Evolutionary conservation across 2,329 filamentous ascomycete genomes (phyloP).

Genomic region (Xylariaceae sp.): DNA sequence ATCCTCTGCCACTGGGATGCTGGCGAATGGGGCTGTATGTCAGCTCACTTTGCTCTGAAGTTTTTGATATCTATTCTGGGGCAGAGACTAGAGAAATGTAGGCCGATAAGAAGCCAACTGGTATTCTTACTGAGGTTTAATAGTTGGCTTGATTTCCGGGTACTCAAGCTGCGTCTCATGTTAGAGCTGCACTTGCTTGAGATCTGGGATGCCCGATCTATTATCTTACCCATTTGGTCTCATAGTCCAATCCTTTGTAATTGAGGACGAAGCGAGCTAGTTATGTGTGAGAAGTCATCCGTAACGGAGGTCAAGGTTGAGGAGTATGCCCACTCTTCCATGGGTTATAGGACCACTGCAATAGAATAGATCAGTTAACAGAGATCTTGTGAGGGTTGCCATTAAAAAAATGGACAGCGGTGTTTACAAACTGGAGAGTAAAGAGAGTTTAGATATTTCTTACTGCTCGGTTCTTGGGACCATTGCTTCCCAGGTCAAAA

Average conservation of each 20-base stretch:
- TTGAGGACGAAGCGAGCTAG: constrained; percentile 65
- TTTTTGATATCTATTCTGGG: neutral
- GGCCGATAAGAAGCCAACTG: neutral
- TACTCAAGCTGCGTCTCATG: constrained; percentile 50
- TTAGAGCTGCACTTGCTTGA: constrained; percentile 5
- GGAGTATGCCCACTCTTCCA: constrained; percentile 60
- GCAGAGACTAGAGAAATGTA: constrained; percentile 1
- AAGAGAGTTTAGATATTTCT: too few species aligned
- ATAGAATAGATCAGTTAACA: too few species aligned
- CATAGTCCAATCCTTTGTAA: constrained; percentile 64
- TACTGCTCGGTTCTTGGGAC: too few species aligned
- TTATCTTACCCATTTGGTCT: constrained; percentile 55
- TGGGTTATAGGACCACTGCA: constrained; percentile 67
- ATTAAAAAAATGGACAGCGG: too few species aligned
- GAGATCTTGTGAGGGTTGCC: too few species aligned
- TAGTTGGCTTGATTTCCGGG: constrained; percentile 55
- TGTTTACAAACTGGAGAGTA: too few species aligned
- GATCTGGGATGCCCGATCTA: neutral
- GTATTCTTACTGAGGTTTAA: constrained; percentile 49
- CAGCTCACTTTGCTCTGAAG: constrained; percentile 6
- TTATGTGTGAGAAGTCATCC: constrained; percentile 7
- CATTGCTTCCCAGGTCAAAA: constrained; percentile 59
- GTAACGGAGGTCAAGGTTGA: neutral
- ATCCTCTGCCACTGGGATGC: constrained; percentile 30
- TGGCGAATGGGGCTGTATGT: neutral